Evolutionary conservation across 2,329 filamentous ascomycete species (phyloP).

Genomic region (Fusarium sarcochroum): DNA sequence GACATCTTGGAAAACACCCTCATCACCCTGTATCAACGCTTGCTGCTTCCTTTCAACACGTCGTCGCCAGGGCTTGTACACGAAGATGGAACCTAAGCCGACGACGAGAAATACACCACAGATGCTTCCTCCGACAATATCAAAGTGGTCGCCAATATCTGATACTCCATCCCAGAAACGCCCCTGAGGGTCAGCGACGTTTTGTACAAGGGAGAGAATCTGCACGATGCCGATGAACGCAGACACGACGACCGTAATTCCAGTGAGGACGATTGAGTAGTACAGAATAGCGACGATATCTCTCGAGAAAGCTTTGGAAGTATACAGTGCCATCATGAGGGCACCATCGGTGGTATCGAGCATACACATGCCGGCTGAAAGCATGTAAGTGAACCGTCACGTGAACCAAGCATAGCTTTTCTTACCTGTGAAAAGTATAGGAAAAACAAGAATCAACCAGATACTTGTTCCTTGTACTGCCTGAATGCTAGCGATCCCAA

Average conservation of each 20-base stretch:
- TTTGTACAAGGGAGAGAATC: constrained; percentile 81
- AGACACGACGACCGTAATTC: constrained; percentile 85
- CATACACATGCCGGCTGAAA: constrained; percentile 88
- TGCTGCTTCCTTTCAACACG: constrained; percentile 54
- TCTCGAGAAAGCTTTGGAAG: constrained; percentile 80
- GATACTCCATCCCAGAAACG: constrained; percentile 93
- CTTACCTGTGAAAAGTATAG: constrained; percentile 86
- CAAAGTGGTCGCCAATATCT: constrained; percentile 82
- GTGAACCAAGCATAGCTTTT: neutral
- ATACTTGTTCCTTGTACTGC: constrained; percentile 88
- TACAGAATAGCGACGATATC: constrained; percentile 93
- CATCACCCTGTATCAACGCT: constrained; percentile 22
- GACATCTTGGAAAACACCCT: constrained; percentile 27
- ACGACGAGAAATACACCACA: constrained; percentile 87
- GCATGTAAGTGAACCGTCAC: neutral
- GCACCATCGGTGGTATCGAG: constrained; percentile 94
- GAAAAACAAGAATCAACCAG: constrained; percentile 95
- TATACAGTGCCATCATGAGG: constrained; percentile 95
- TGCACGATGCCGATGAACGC: constrained; percentile 90
- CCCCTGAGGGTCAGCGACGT: constrained; percentile 80
- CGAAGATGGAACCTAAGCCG: constrained; percentile 78
- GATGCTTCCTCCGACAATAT: constrained; percentile 88
- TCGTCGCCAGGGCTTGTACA: constrained; percentile 84
- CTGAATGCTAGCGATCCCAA: constrained; percentile 91
- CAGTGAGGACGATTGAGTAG: constrained; percentile 90